Evolutionary conservation across 148 eudicot species (phyloP).

Genomic region (Rhododendron kiyosumense): DNA sequence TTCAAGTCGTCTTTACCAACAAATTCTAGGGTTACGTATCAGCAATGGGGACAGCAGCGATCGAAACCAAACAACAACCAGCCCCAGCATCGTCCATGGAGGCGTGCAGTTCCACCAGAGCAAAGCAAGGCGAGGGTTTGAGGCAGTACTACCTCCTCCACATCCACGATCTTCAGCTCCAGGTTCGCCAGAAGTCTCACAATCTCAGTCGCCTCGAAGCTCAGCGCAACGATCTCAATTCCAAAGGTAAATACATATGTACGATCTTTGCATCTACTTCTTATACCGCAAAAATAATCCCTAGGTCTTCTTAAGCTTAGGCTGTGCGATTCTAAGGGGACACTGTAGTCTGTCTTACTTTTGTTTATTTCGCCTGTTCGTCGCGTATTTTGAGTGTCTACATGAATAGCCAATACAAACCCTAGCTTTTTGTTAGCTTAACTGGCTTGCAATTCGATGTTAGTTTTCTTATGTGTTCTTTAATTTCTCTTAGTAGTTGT

Average conservation of each 20-base stretch:
- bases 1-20: background rate
- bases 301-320: background rate
- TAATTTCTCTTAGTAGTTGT: background rate
- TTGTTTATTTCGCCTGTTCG: background rate
- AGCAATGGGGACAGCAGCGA: conserved; percentile 16
- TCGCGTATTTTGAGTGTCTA: background rate
- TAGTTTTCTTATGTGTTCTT: background rate
- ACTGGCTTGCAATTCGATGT: background rate
- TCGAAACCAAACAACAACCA: conserved; percentile 7
- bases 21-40: conserved; percentile 2
- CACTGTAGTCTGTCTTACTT: background rate
- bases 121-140: conserved; percentile 20
- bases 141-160: conserved; percentile 17
- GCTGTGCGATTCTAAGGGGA: background rate
- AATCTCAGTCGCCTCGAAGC: conserved; percentile 22
- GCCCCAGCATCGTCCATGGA: conserved; percentile 7
- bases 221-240: conserved; percentile 19
- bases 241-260: background rate
- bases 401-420: background rate
- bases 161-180: conserved; percentile 21
- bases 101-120: background rate
- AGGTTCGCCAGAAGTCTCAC: conserved; percentile 20
- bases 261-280: background rate
- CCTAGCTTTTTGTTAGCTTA: background rate
- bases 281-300: background rate